Conservation (phyloP, 768 basidiomycete species). For the Gymnopilus junonius region DNA sequence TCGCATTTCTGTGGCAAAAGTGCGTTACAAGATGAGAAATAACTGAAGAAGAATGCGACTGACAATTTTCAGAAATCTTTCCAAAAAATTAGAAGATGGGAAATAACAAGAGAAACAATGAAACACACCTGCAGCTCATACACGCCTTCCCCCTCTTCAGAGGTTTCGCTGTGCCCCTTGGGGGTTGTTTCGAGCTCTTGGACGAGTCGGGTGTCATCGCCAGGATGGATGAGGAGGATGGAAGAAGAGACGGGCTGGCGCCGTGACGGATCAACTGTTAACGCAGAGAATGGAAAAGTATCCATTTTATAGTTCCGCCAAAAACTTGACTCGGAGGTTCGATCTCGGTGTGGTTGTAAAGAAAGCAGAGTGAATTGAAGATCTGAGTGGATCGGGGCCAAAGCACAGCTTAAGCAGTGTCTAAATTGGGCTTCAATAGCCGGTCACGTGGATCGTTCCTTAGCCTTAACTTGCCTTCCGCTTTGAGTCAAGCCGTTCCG, state of each 20-base stretch:
- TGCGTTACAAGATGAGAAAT: constrained; percentile 1
- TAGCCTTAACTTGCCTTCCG: background rate
- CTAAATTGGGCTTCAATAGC: constrained; percentile 4
- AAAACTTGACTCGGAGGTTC: constrained; percentile 24
- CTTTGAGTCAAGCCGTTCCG: constrained; percentile 2
- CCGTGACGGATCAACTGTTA: constrained; percentile 42
- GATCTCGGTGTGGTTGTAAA: constrained; percentile 18
- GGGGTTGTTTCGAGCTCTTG: constrained; percentile 34
- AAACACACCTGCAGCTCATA: constrained; percentile 53
- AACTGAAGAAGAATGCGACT: constrained; percentile 19
- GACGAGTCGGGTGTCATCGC: constrained; percentile 44
- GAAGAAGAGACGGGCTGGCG: constrained; percentile 26
- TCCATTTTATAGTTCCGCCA: constrained; percentile 39
- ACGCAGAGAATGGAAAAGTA: constrained; percentile 20
- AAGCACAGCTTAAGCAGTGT: constrained; percentile 22
- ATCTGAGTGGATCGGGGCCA: constrained; percentile 11
- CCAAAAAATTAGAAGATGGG: constrained; percentile 6
- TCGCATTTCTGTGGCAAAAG: constrained; percentile 58
- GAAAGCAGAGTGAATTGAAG: constrained; percentile 10
- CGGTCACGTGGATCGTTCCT: constrained; percentile 23
- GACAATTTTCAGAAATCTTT: constrained; percentile 56
- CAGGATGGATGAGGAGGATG: constrained; percentile 28
- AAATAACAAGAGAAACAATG: background rate
- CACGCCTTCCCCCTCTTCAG: constrained; percentile 59
- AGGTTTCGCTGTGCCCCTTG: constrained; percentile 41